Evolutionary conservation across 1,284 basidiomycete genomes (phyloP).

Genomic region (Cutaneotrichosporon cutaneum): DNA sequence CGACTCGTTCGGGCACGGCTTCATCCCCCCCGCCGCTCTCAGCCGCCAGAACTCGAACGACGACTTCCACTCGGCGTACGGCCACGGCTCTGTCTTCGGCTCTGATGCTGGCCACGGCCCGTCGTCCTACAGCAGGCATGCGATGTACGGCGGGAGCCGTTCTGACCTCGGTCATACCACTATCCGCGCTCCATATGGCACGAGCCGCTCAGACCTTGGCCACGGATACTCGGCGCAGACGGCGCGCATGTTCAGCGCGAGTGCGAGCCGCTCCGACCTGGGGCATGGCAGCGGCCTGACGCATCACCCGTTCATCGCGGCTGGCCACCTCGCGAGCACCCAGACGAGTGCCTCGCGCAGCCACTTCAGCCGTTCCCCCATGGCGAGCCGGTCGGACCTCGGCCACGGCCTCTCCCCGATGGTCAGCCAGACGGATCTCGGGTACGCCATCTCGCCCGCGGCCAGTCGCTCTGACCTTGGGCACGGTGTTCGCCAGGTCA

Average conservation of each 20-base stretch:
- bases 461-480: slow-evolving; percentile 1
- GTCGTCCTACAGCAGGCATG: neutral
- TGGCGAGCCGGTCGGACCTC: neutral
- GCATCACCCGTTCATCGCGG: neutral
- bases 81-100: slow-evolving; percentile 7
- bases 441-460: neutral
- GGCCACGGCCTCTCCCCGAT: neutral
- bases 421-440: slow-evolving; percentile 7
- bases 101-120: neutral
- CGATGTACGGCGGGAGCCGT: neutral
- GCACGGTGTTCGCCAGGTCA: neutral
- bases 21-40: neutral
- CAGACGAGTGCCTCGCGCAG: neutral
- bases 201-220: slow-evolving; percentile 3
- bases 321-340: neutral
- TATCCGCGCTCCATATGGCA: neutral
- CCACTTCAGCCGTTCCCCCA: neutral
- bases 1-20: neutral
- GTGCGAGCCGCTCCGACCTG: slow-evolving; percentile 1
- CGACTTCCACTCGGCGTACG: slow-evolving; percentile 10
- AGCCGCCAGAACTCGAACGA: slow-evolving; percentile 2
- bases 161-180: slow-evolving; percentile 1
- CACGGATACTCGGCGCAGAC: slow-evolving; percentile 2
- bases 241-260: neutral
- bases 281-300: neutral